These are phyloP conservation scores for Candida manassasensis DNA, from an alignment of 805 yeast genomes.

Conservation along the genomic window DNA sequence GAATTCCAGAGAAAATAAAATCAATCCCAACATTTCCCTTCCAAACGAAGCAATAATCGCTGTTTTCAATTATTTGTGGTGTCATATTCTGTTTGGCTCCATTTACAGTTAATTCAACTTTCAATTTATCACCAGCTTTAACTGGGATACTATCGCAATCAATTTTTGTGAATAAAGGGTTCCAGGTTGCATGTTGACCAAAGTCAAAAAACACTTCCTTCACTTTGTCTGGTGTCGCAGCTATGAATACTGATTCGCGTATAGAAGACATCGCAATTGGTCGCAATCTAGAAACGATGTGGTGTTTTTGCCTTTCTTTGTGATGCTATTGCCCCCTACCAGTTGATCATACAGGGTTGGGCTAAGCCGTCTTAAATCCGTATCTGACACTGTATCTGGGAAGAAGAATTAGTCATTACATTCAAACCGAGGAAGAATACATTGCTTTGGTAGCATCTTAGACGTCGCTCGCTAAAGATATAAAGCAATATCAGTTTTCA, in stretches of 20 bases:
- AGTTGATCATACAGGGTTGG: too few relatives aligned
- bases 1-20: neutral
- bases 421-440: too few relatives aligned
- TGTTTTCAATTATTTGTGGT: neutral
- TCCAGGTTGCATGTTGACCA: neutral
- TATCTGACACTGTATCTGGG: too few relatives aligned
- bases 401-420: too few relatives aligned
- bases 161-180: constrained; percentile 2
- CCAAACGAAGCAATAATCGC: constrained; percentile 1
- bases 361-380: too few relatives aligned
- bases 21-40: neutral
- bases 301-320: too few relatives aligned
- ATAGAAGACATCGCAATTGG: neutral
- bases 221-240: constrained; percentile 1
- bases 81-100: neutral
- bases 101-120: neutral
- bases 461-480: too few relatives aligned
- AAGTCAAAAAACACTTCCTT: constrained; percentile 2
- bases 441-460: too few relatives aligned
- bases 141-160: neutral
- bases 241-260: constrained; percentile 1
- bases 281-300: neutral
- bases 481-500: too few relatives aligned
- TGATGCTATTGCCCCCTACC: too few relatives aligned
- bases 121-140: neutral